Evolutionary conservation across 2,329 filamentous ascomycete genomes (phyloP), one percentile per base, ranked within the genome.

Genomic region (Berkeleyomyces basicola): DNA sequence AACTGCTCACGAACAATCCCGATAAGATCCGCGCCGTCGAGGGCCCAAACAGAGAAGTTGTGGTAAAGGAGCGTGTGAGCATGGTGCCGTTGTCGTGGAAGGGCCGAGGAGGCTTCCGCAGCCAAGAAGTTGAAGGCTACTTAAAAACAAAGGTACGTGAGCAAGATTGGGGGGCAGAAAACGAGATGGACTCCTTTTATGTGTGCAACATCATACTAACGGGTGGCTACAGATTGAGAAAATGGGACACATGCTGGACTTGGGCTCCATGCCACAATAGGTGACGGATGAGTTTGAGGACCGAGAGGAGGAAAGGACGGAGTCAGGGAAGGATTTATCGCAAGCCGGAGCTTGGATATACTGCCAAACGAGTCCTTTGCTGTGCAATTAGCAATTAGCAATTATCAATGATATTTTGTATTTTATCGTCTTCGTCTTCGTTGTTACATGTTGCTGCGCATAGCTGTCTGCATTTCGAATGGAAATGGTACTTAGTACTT

Each of bases 1-100:
- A 88, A 43, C 75, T 99, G 59, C 75, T 99, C 68, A 99, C 93
- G 7, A 99, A 99, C 72, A 99, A 99, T 69, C 93, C 93, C 0
- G 93, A 99, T 69, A 99, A 99, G 77, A 88, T 99, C 49, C 79
- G 90, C 14, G 93, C 93, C 0, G 88, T 99, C 0, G 93, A 99
- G 72, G 93, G 93, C 0, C 91, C 91, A 0, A 88, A 88, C 67
- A 78, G 90, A 9, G 92, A 99, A 74, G 80, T 99, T 10, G 80
- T 87, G 7, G 93, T 99, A 1, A 88, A 81, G 67, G 92, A 97
- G 74, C 77, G 93, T 55, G 91, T 99, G 10, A 86, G 91, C 1
- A 99, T 99, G 93, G 85, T 99, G 64, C 93, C 93, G 2, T 72
- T 97, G 65, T 91, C 90, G 7, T 99, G 93, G 93, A 88, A 88